Conservation (phyloP, 139 green algal genomes). For the Volvox reticuliferus region DNA sequence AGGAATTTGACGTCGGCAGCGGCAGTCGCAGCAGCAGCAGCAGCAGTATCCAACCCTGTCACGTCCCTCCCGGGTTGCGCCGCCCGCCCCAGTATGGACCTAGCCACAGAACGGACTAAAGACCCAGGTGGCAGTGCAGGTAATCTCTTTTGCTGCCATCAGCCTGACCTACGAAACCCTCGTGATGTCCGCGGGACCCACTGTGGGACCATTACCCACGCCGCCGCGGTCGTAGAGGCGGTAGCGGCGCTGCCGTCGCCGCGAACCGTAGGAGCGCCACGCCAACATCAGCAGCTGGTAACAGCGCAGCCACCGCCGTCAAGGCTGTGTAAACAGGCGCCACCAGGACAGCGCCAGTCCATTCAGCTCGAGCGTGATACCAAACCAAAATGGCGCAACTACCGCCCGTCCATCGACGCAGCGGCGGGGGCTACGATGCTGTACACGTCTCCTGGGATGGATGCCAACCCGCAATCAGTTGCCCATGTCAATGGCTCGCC, state of each 20-base stretch:
- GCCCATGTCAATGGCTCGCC: background rate
- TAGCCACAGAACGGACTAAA: background rate
- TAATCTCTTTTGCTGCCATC: background rate
- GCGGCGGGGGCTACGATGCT: background rate
- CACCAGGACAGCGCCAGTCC: background rate
- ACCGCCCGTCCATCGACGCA: slow-evolving; percentile 13
- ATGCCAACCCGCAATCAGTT: background rate
- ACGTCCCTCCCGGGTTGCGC: background rate
- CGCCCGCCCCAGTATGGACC: background rate
- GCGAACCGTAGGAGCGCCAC: too few species aligned
- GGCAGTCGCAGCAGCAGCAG: background rate
- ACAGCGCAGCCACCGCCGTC: background rate
- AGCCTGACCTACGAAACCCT: background rate
- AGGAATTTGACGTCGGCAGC: background rate
- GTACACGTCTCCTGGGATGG: background rate
- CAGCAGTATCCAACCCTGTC: background rate
- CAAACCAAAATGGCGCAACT: background rate
- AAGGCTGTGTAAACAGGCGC: background rate
- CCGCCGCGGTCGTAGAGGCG: background rate
- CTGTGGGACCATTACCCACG: too few species aligned
- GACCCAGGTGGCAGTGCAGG: too few species aligned
- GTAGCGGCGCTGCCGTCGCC: too few species aligned
- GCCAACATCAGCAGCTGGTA: background rate
- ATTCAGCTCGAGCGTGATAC: background rate
- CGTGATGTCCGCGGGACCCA: background rate